A percentile compares a stretch with the other conserved stretches of the same genome.
These are phyloP conservation scores for Mallotus nudiflorus DNA, from an alignment of 345 rosid genomes.

Conservation along the genomic window DNA sequence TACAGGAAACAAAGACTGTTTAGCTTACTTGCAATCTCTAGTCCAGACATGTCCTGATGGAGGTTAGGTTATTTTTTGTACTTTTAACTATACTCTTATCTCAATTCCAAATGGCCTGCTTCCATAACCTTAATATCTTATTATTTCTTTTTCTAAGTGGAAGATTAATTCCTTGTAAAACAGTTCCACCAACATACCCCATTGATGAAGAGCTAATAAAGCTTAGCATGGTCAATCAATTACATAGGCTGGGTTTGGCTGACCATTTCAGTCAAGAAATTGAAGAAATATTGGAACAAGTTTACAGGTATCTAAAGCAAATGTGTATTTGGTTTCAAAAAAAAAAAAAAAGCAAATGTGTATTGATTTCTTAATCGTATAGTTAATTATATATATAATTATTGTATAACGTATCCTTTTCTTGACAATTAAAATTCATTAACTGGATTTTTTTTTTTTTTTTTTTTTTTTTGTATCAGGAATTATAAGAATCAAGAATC, in stretches of 20 bases:
- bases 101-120: too few species aligned
- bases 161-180: background rate
- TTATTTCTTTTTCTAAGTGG: too few species aligned
- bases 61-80: slow-evolving; percentile 30
- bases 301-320: slow-evolving; percentile 32
- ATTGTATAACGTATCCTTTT: background rate
- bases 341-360: too few species aligned
- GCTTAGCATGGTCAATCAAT: slow-evolving; percentile 47
- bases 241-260: slow-evolving; percentile 50
- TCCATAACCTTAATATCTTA: too few species aligned
- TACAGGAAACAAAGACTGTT: slow-evolving; percentile 44
- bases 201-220: slow-evolving; percentile 52
- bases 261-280: slow-evolving; percentile 51
- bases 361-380: background rate
- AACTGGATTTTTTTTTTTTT: background rate
- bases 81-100: too few species aligned
- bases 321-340: too few species aligned
- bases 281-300: slow-evolving; percentile 38
- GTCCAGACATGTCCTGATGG: slow-evolving; percentile 39
- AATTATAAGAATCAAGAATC: slow-evolving; percentile 24
- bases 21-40: slow-evolving; percentile 48
- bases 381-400: background rate
- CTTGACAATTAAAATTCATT: background rate
- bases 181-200: slow-evolving; percentile 55
- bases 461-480: slow-evolving; percentile 25